Base-by-base conservation (phyloP, 2,329 filamentous ascomycete genomes). In the Bimuria novae-zelandiae region DNA sequence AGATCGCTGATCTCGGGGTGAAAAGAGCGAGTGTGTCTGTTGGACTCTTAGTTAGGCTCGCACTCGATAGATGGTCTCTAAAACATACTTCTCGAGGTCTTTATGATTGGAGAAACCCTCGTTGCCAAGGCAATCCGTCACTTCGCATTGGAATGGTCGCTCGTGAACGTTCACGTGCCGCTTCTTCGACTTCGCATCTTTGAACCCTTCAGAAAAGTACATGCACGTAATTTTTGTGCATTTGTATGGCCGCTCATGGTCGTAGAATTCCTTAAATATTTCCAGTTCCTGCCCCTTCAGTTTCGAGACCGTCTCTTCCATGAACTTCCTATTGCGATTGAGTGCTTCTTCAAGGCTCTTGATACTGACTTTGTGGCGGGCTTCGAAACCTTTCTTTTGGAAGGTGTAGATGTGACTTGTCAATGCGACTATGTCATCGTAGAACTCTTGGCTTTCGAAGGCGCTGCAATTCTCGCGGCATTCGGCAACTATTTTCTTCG, bases 131-230 rank as follows among this genome's bases (percentile, higher is more conserved):
- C 78, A 80, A 2, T 75, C 63, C 2, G 51, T 27, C 0, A 75
- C 54, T 0, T 64, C 62, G 44, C 78, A 80, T 10, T 63, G 65
- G 50, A 68, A 79, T 0, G 77, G 76, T 2, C 76, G 66, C 17
- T 75, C 70, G 51, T 81, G 79, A 3, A 72, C 64, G 39, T 66
- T 62, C 8, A 69, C 49, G 53, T 80, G 78, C 3, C 56, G 50
- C 1, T 79, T 71, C 6, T 70, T 65, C 0, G 56, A 57, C 8
- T 62, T 56, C 1, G 57, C 37, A 7, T 61, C 65, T 6, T 61
- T 60, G 60, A 78, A 79, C 0, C 79, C 78, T 35, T 76, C 64
- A 39, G 77, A 68, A 58, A 79, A 80, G 62, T 71, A 77, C 10
- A 62, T 64, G 59, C 78, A 80, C 2, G 62, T 72, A 8, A 75